phyloP scores from a whole-genome alignment of 208 protist species.

The Acanthamoeba quina region DNA sequence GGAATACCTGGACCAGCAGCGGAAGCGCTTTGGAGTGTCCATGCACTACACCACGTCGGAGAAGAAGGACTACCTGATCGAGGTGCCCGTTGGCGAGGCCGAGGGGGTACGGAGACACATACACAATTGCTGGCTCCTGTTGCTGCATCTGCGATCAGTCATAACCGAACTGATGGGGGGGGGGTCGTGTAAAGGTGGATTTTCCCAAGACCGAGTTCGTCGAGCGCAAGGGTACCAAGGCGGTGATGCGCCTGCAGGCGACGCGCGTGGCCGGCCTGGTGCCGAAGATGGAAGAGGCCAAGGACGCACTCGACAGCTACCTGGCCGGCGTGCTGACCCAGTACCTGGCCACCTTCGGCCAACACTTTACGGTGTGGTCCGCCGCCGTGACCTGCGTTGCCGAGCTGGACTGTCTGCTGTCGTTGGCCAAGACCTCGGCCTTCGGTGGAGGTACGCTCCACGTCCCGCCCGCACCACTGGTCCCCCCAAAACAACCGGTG shows the following conservation, averaged over 20 bases:
- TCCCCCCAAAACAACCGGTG: too few relatives aligned
- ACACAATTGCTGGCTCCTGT: not conserved
- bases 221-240: constrained; percentile 42
- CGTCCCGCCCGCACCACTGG: not conserved
- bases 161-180: not conserved
- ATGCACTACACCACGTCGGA: constrained; percentile 30
- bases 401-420: constrained; percentile 86
- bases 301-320: constrained; percentile 67
- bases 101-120: not conserved
- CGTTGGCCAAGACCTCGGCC: constrained; percentile 75
- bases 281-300: constrained; percentile 61
- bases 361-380: constrained; percentile 23
- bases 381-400: constrained; percentile 77
- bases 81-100: constrained; percentile 20
- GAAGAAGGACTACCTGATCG: constrained; percentile 63
- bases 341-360: constrained; percentile 49
- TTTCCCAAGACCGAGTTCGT: constrained; percentile 60
- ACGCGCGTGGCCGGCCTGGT: constrained; percentile 7
- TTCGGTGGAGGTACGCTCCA: constrained; percentile 14
- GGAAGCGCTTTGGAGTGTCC: not conserved
- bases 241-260: not conserved
- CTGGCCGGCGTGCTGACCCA: constrained; percentile 22
- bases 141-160: not conserved
- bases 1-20: constrained; percentile 51
- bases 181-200: not conserved